A percentile compares a stretch with the other conserved stretches of the same genome.
Evolutionary conservation across 371 early-diverging fungal species (phyloP).

Genomic region (Nematocida sp.): DNA sequence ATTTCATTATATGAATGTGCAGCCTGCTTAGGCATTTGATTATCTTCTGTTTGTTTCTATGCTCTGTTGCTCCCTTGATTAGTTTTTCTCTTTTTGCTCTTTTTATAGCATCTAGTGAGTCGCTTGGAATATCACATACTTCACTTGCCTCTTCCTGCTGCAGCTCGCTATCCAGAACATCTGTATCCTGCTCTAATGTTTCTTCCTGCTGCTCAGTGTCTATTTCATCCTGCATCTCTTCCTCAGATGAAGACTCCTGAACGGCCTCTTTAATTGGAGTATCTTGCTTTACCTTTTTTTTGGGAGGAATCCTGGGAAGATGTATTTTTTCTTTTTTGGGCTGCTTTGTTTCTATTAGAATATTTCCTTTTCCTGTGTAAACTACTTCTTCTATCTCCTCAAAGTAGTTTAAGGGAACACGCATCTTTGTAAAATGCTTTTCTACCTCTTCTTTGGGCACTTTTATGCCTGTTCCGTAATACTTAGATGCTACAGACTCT

Average conservation of each 20-base stretch:
- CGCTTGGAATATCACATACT: conserved; percentile 20
- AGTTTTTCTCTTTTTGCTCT: conserved; percentile 54
- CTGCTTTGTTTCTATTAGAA: conserved; percentile 6
- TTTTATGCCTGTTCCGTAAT: conserved; percentile 49
- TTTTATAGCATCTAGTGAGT: conserved; percentile 47
- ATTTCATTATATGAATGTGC: conserved; percentile 16
- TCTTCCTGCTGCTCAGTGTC: conserved; percentile 32
- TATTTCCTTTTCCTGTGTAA: conserved; percentile 25
- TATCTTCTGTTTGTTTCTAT: conserved; percentile 60
- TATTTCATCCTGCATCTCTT: not conserved
- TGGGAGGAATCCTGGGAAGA: not conserved
- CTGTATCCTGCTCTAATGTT: conserved; percentile 21
- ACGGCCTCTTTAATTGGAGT: not conserved
- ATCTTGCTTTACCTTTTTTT: conserved; percentile 14
- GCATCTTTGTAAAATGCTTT: conserved; percentile 44
- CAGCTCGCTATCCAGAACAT: not conserved
- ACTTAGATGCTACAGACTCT: conserved; percentile 56
- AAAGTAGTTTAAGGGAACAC: conserved; percentile 24
- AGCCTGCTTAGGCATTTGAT: conserved; percentile 56
- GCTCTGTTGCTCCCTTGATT: conserved; percentile 61
- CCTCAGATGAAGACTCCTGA: not conserved
- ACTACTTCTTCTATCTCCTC: conserved; percentile 36
- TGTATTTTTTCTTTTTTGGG: conserved; percentile 30
- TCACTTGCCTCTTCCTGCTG: not conserved
- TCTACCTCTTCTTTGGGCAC: conserved; percentile 40